phyloP scores from a whole-genome alignment of 2,329 filamentous ascomycete species.

The Colletotrichum gigasporum region DNA sequence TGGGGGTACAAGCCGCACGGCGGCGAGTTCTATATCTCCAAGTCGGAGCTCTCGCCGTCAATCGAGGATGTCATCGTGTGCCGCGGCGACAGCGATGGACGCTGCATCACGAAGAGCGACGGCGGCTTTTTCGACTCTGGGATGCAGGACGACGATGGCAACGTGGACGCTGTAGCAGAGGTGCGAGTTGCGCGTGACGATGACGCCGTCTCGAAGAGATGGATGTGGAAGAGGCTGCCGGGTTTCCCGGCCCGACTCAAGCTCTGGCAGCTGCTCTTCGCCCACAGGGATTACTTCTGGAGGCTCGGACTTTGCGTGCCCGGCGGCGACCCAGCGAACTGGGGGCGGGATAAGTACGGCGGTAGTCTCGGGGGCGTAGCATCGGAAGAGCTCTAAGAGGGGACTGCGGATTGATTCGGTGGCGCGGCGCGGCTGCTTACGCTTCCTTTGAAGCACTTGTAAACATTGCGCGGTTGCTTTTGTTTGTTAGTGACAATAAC shows the following conservation, averaged over 20 bases:
- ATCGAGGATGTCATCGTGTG: slow-evolving; percentile 77
- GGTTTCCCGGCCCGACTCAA: slow-evolving; percentile 71
- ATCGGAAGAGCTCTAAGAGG: slow-evolving; percentile 20
- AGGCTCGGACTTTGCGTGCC: slow-evolving; percentile 89
- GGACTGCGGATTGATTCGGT: neutral
- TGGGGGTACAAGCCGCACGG: slow-evolving; percentile 90
- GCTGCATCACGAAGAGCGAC: slow-evolving; percentile 74
- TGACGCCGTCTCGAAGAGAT: slow-evolving; percentile 26
- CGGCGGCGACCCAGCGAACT: slow-evolving; percentile 76
- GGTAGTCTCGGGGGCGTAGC: slow-evolving; percentile 27
- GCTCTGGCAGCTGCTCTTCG: slow-evolving; percentile 93
- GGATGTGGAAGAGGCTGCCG: slow-evolving; percentile 55
- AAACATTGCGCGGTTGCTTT: neutral
- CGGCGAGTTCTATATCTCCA: slow-evolving; percentile 88
- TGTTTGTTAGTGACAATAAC: neutral
- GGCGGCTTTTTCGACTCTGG: slow-evolving; percentile 40
- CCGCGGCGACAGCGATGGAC: slow-evolving; percentile 73
- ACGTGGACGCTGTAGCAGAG: slow-evolving; percentile 11
- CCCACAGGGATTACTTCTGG: slow-evolving; percentile 98
- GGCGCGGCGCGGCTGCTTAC: too few species aligned
- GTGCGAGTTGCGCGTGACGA: neutral
- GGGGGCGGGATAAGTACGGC: slow-evolving; percentile 61
- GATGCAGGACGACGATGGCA: slow-evolving; percentile 38
- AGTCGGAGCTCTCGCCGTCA: slow-evolving; percentile 73
- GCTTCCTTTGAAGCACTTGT: neutral